Percentiles rank a stretch among this genome's conserved stretches.
Conservation (phyloP, 208 protist genomes). For the Strigomonas galati region DNA sequence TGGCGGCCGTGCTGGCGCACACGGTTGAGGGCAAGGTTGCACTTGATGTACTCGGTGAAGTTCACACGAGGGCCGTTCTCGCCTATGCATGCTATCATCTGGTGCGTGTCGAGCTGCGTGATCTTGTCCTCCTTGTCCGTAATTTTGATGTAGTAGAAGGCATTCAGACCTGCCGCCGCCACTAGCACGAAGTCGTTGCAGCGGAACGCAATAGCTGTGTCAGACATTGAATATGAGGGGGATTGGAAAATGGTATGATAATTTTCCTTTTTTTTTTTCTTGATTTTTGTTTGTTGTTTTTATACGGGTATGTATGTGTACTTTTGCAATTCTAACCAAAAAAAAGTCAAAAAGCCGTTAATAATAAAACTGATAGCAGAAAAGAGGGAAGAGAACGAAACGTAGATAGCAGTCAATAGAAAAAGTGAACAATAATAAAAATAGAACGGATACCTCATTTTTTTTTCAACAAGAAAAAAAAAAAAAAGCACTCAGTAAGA, state of each 20-base stretch:
- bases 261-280: neutral
- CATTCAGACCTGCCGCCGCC: constrained; percentile 75
- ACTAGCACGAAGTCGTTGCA: constrained; percentile 86
- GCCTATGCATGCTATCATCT: constrained; percentile 86
- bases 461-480: constrained; percentile 8
- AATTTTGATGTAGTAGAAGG: constrained; percentile 93
- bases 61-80: constrained; percentile 90
- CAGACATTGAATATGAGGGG: constrained; percentile 53
- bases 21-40: constrained; percentile 85
- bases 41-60: constrained; percentile 94
- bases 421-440: neutral
- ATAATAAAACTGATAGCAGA: neutral
- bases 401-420: neutral
- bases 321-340: too few species aligned
- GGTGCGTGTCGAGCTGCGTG: constrained; percentile 78
- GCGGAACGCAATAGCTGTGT: constrained; percentile 86
- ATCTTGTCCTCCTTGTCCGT: constrained; percentile 94
- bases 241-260: too few species aligned
- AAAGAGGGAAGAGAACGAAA: neutral
- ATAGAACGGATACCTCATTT: neutral
- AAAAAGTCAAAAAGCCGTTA: neutral
- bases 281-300: neutral
- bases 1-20: constrained; percentile 81
- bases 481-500: neutral
- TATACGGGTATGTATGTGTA: too few species aligned